Percentiles rank a stretch among this genome's conserved stretches.
Evolutionary conservation across 1,284 basidiomycete species (phyloP).

Genomic region (Sanghuangporus weigelae): DNA sequence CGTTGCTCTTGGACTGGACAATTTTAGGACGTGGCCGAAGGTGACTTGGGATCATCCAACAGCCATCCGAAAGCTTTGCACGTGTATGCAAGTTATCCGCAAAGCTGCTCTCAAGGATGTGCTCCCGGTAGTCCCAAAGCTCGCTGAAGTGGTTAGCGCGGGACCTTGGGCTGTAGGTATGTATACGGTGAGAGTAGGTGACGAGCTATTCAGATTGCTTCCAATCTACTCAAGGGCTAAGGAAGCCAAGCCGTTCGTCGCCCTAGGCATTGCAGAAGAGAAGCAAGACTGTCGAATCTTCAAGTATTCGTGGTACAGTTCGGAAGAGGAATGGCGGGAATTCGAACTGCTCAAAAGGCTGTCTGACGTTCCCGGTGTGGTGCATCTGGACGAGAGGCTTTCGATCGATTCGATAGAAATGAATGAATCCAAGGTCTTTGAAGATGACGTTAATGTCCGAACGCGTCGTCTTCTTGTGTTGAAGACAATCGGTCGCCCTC

Average conservation of each 20-base stretch:
- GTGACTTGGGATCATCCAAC: too few relatives aligned
- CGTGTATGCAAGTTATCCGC: neutral
- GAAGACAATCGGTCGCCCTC: neutral
- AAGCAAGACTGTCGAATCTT: neutral
- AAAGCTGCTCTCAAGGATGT: neutral
- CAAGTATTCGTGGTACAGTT: neutral
- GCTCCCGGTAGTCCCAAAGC: neutral
- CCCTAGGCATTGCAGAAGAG: neutral
- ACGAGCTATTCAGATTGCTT: neutral
- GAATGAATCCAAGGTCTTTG: neutral
- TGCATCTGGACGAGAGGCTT: neutral
- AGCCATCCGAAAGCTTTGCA: neutral
- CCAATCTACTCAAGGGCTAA: neutral
- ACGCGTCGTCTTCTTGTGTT: neutral
- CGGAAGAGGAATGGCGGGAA: neutral
- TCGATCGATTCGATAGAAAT: neutral
- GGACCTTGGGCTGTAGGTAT: neutral
- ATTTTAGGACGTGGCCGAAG: too few relatives aligned
- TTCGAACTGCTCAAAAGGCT: neutral
- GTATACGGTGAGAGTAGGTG: neutral
- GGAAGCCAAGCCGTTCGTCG: neutral
- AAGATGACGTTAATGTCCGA: neutral
- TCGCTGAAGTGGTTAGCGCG: neutral
- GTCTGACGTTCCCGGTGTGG: neutral
- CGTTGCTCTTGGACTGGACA: too few relatives aligned